Conservation (phyloP, 192 early-diverging fungal species). For the Phlyctochytrium bullatum region DNA sequence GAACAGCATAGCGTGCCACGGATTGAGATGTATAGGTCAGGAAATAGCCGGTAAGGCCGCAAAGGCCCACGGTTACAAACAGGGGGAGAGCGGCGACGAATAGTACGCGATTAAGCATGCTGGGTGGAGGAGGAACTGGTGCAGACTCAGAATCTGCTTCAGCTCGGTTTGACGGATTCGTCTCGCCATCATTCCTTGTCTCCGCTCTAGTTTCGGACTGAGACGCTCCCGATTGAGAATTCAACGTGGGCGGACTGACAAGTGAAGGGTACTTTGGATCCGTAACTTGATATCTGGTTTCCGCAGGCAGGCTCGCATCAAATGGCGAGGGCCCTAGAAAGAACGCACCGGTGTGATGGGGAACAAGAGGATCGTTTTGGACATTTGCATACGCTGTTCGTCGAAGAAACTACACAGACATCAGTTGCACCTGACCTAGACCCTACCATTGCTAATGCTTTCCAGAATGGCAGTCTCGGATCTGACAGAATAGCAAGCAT, state of each 20-base stretch:
- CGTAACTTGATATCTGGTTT: neutral
- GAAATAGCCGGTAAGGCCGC: too few relatives aligned
- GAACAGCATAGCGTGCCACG: too few relatives aligned
- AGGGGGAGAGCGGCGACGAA: too few relatives aligned
- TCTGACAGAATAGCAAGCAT: constrained; percentile 17
- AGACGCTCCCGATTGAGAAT: too few relatives aligned
- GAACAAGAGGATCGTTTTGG: constrained; percentile 21
- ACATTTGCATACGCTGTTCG: constrained; percentile 20
- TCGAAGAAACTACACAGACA: neutral
- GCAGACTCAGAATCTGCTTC: too few relatives aligned
- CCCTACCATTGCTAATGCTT: constrained; percentile 1
- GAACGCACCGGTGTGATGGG: constrained; percentile 12
- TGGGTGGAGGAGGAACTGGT: too few relatives aligned
- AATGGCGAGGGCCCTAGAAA: neutral
- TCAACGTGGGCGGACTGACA: neutral
- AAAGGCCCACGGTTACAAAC: too few relatives aligned
- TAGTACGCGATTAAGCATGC: too few relatives aligned
- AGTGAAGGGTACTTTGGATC: constrained; percentile 17
- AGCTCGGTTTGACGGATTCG: too few relatives aligned
- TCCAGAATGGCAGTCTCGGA: constrained; percentile 25
- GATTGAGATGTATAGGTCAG: too few relatives aligned
- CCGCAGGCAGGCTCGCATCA: neutral
- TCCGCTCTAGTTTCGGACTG: too few relatives aligned
- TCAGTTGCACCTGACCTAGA: neutral
- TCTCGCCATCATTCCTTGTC: too few relatives aligned